A percentile compares a stretch with the other conserved stretches of the same genome.
Evolutionary conservation across 1,284 basidiomycete genomes (phyloP).

Genomic region (Vanrija humicola): DNA sequence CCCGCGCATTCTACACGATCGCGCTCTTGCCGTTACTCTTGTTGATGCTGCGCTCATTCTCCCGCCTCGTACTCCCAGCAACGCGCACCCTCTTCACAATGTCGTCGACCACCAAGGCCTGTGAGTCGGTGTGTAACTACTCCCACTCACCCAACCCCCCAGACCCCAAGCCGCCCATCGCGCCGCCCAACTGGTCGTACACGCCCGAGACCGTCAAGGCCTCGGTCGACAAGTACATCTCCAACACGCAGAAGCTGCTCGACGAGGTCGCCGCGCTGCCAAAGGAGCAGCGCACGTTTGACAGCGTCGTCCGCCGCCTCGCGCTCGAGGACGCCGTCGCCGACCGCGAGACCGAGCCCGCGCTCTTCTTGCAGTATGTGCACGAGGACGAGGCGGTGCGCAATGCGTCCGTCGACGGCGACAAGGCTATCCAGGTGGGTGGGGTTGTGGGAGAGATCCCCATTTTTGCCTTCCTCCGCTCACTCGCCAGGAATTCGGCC

Average conservation of each 20-base stretch:
- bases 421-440: slow-evolving; percentile 14
- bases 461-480: too few species aligned
- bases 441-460: too few species aligned
- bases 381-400: slow-evolving; percentile 15
- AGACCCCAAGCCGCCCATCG: slow-evolving; percentile 15
- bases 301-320: slow-evolving; percentile 12
- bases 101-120: too few species aligned
- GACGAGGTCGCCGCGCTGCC: slow-evolving; percentile 12
- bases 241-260: slow-evolving; percentile 2
- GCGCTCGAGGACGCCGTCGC: slow-evolving; percentile 4
- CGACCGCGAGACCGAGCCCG: slow-evolving; percentile 4
- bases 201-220: slow-evolving; percentile 7
- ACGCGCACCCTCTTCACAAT: too few species aligned
- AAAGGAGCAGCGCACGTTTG: slow-evolving; percentile 17
- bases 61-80: too few species aligned
- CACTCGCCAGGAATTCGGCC: slow-evolving; percentile 8
- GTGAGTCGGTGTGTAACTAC: too few species aligned
- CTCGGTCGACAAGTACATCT: slow-evolving; percentile 8
- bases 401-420: slow-evolving; percentile 11
- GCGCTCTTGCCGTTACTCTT: too few species aligned
- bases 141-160: neutral
- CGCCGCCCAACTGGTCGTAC: slow-evolving; percentile 14
- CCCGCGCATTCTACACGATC: too few species aligned
- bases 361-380: slow-evolving; percentile 17
- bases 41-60: too few species aligned